phyloP scores from a whole-genome alignment of 495 filamentous ascomycete genomes.

The Aspergillus homomorphus region DNA sequence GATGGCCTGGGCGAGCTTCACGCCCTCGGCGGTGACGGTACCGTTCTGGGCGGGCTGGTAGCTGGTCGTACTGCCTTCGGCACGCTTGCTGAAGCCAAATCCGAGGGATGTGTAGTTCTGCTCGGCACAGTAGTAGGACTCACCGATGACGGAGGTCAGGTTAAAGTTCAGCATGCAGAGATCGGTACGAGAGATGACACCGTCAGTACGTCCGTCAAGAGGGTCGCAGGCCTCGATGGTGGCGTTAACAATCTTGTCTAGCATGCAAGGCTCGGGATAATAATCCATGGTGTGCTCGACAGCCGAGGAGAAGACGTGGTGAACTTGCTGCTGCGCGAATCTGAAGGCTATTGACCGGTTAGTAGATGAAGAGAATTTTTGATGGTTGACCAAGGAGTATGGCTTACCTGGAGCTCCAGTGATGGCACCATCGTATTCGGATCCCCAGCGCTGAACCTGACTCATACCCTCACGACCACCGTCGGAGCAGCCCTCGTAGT shows the following conservation, averaged over 20 bases:
- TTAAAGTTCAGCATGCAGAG: slow-evolving; percentile 49
- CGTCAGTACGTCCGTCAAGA: slow-evolving; percentile 51
- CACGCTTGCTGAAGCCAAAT: slow-evolving; percentile 37
- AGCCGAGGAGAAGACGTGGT: slow-evolving; percentile 42
- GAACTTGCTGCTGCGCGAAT: slow-evolving; percentile 47
- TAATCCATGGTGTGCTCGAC: slow-evolving; percentile 48
- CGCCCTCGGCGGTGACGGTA: slow-evolving; percentile 26
- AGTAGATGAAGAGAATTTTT: background rate
- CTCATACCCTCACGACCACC: slow-evolving; percentile 42
- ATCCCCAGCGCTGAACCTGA: slow-evolving; percentile 51
- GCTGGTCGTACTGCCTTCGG: slow-evolving; percentile 27
- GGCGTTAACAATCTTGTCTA: slow-evolving; percentile 48
- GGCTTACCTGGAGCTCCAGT: slow-evolving; percentile 39
- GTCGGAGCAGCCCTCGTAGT: slow-evolving; percentile 40
- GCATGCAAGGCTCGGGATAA: slow-evolving; percentile 50
- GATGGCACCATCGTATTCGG: slow-evolving; percentile 49
- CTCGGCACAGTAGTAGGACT: slow-evolving; percentile 49
- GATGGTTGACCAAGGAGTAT: no score
- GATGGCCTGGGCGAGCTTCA: slow-evolving; percentile 32
- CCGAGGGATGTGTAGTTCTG: slow-evolving; percentile 31
- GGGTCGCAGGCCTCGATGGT: slow-evolving; percentile 52
- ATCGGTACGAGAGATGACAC: slow-evolving; percentile 50
- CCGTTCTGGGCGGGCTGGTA: slow-evolving; percentile 34
- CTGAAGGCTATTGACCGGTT: slow-evolving; percentile 37
- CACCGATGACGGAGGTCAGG: slow-evolving; percentile 42